Base-by-base conservation (phyloP, 306 rosid genomes). In the Glycine tomentella region DNA sequence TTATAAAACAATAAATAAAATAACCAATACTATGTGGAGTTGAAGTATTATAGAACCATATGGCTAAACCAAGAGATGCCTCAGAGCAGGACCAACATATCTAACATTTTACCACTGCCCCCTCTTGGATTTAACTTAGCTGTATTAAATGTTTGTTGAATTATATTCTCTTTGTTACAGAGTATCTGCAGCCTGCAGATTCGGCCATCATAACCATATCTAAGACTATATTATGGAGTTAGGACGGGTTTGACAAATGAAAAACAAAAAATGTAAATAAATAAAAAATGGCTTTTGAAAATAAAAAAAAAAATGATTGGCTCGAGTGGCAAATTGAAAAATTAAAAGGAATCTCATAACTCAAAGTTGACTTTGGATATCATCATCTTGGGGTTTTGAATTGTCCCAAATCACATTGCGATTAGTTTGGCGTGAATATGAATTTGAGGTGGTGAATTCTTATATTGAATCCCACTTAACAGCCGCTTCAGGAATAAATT, bases 141-240 rank as follows among this genome's bases (percentile, higher is more conserved):
- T 77, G 71, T 87, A 81, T 75, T 87, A 75, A 84, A 84, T 84
- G 86, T 68, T 75, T 64, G 52, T 79, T 78, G 78, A 82, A 68
- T 67, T 81, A 78, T 77, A 70, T 73, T 77, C 86, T 79, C 79
- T 78, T 53, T 79, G 84, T 69, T 79, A 51, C 86, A 86, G 89
- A 84, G 88, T 82, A 82, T 85, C 89, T 82, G 84, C 83, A 80
- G 82, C 83, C 79, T 87, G 84, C 69, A 78, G 90, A 87, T 78
- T 89, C 79, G 75, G 90, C 83, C 89, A 94, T 94, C 93, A 94
- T 94, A 88, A 87, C 94, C 87, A 86, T 88, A 91, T 94, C 89
- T 84, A 67, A 59, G 14, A 68, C 58, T 51, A 62, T 16, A 63
- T 31, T 36, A 76, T 31, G 76, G 46, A 75, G 46, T 71, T 83